phyloP scores from a whole-genome alignment of 768 basidiomycete genomes.

The Suillus subalutaceus region DNA sequence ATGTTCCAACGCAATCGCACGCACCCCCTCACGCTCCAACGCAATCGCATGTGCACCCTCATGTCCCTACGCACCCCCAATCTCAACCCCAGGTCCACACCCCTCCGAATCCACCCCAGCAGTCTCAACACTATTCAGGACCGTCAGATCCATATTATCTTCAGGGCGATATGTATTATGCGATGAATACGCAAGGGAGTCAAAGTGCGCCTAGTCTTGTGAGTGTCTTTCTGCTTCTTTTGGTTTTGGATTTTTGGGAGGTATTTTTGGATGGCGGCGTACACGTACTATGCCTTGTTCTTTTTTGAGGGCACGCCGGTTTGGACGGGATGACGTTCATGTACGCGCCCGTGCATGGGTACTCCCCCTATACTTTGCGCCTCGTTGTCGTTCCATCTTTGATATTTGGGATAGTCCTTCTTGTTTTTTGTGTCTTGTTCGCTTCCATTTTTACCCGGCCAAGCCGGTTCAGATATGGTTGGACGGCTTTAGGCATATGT shows the following conservation, averaged over 20 bases:
- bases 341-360: background rate
- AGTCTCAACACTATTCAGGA: background rate
- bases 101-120: background rate
- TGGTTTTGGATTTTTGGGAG: background rate
- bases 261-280: background rate
- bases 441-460: background rate
- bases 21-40: constrained; percentile 4
- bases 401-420: background rate
- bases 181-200: constrained; percentile 14
- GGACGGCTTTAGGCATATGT: background rate
- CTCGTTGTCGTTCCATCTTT: background rate
- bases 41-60: constrained; percentile 7
- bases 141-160: background rate
- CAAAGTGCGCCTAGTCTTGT: constrained; percentile 29
- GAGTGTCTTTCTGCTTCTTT: constrained; percentile 13
- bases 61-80: constrained; percentile 2
- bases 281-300: background rate
- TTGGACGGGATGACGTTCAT: background rate
- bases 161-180: constrained; percentile 13
- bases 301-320: background rate
- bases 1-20: constrained; percentile 10
- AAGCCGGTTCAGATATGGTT: background rate
- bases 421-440: background rate
- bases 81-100: constrained; percentile 1
- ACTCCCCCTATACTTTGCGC: background rate